These are phyloP conservation scores for Martensiomyces pterosporus DNA, from an alignment of 192 early-diverging fungal genomes.

Conservation along the genomic window DNA sequence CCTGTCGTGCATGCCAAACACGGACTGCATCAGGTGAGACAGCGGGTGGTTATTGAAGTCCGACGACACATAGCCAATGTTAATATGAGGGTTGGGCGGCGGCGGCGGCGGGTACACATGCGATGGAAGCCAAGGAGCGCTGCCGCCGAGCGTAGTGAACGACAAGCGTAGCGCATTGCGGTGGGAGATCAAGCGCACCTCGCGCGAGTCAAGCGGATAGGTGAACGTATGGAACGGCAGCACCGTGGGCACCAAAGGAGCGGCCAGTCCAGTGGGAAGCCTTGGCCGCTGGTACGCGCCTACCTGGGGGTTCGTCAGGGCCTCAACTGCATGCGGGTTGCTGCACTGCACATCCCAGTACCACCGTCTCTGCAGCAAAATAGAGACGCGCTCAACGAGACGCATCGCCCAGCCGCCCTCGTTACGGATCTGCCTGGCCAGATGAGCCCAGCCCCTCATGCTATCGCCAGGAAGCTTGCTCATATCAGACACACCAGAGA, in stretches of 20 bases:
- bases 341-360: slow-evolving; percentile 52
- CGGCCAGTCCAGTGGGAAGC: slow-evolving; percentile 50
- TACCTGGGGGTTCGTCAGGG: slow-evolving; percentile 4
- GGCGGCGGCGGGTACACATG: slow-evolving; percentile 72
- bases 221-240: slow-evolving; percentile 95
- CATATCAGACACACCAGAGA: neutral
- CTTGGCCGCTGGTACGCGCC: slow-evolving; percentile 44
- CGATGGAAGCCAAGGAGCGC: slow-evolving; percentile 53
- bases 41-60: slow-evolving; percentile 95
- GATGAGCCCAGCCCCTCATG: slow-evolving; percentile 11
- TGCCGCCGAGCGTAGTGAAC: slow-evolving; percentile 58
- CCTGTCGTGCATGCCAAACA: slow-evolving; percentile 89
- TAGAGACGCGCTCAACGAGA: slow-evolving; percentile 54
- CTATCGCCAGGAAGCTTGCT: slow-evolving; percentile 5
- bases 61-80: slow-evolving; percentile 85
- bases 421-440: slow-evolving; percentile 47
- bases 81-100: slow-evolving; percentile 64
- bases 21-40: slow-evolving; percentile 90
- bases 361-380: slow-evolving; percentile 63
- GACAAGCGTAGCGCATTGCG: slow-evolving; percentile 80
- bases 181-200: slow-evolving; percentile 82
- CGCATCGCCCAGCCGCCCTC: slow-evolving; percentile 76
- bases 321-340: slow-evolving; percentile 8
- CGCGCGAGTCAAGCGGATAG: slow-evolving; percentile 77
- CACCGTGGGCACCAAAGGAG: slow-evolving; percentile 75